Evolutionary conservation across 306 rosid species (phyloP).

Genomic region (Cucurbita ficifolia): DNA sequence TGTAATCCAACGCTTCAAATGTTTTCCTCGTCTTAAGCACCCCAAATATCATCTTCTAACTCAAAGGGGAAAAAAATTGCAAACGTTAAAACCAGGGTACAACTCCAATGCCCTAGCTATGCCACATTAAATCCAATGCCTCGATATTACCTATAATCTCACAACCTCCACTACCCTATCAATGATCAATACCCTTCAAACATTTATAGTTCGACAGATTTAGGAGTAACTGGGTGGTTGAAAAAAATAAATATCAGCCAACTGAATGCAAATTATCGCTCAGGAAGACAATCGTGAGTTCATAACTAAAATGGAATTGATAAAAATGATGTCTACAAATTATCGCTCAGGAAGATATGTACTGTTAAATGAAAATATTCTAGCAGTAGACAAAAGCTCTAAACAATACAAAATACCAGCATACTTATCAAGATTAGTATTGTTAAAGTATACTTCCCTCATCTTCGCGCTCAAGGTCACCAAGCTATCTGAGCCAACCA

Average conservation of each 20-base stretch:
- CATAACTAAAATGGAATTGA: background rate
- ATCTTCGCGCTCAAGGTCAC: too few species aligned
- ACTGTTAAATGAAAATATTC: constrained; percentile 12
- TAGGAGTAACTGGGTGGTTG: background rate
- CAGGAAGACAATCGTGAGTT: background rate
- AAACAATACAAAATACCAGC: constrained; percentile 35
- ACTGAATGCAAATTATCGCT: background rate
- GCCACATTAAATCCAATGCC: background rate
- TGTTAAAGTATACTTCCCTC: too few species aligned
- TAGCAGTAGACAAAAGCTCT: constrained; percentile 14
- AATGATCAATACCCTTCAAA: background rate
- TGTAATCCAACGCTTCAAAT: background rate
- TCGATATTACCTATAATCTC: background rate
- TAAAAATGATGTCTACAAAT: constrained; percentile 9
- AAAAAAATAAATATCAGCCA: background rate
- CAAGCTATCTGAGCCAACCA: too few species aligned
- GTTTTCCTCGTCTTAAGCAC: background rate
- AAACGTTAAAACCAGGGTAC: background rate
- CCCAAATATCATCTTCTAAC: background rate
- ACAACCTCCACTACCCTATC: background rate
- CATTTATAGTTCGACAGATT: background rate
- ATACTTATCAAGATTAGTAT: too few species aligned
- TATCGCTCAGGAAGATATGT: background rate
- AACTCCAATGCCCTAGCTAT: background rate
- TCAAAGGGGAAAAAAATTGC: background rate